Evolutionary conservation across 73 alveolate genomes (phyloP).

Genomic region (Stentor coeruleus): DNA sequence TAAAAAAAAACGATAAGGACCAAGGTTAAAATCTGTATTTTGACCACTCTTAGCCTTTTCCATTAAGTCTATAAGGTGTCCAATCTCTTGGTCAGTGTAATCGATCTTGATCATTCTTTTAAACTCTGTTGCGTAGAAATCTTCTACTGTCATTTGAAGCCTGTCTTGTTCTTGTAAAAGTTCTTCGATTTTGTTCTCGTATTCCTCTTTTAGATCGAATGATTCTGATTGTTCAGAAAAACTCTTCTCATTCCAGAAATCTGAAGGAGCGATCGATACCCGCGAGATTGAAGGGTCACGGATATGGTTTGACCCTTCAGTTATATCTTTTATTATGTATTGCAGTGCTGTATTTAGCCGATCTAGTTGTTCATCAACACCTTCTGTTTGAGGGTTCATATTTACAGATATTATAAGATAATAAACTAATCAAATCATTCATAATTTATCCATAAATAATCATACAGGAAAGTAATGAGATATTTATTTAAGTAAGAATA

Average conservation of each 20-base stretch:
- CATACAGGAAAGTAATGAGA: too few species aligned
- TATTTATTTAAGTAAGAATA: too few species aligned
- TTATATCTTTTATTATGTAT: too few species aligned
- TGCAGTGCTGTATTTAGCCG: background rate
- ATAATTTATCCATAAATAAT: too few species aligned
- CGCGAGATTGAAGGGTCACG: background rate
- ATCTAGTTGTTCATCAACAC: background rate
- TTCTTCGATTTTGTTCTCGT: background rate
- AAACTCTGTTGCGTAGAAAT: background rate
- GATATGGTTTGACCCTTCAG: background rate
- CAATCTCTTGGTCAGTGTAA: background rate
- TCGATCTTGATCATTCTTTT: background rate
- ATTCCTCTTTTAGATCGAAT: background rate
- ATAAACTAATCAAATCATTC: too few species aligned
- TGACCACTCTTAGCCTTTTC: too few species aligned
- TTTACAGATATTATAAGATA: too few species aligned
- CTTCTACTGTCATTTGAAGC: background rate
- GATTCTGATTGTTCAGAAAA: background rate
- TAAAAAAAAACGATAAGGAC: too few species aligned
- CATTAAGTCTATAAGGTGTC: background rate
- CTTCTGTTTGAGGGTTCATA: background rate
- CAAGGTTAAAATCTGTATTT: background rate
- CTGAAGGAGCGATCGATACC: slow-evolving; percentile 3
- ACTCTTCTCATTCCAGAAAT: background rate
- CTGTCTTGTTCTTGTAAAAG: background rate